Base-by-base conservation (phyloP, 768 basidiomycete genomes). In the Tricholoma furcatifolium region DNA sequence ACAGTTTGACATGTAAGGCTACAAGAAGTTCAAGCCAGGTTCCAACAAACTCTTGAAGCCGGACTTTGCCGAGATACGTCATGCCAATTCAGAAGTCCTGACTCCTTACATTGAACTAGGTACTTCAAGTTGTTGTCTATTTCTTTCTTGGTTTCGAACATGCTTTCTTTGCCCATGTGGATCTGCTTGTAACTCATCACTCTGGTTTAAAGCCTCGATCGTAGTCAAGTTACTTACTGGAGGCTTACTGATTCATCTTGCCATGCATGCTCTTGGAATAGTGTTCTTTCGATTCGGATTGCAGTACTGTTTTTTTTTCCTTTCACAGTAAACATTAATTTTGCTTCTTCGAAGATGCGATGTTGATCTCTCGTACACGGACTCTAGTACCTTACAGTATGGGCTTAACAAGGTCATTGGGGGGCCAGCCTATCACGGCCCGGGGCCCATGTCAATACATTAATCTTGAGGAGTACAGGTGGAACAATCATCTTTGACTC, bases 391-490 rank as follows among this genome's bases (percentile, higher is more conserved):
- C n/a, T n/a, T n/a, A n/a, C n/a, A n/a, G n/a, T n/a, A n/a, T n/a
- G n/a, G n/a, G n/a, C n/a, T n/a, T n/a, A n/a, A n/a, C n/a, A n/a
- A n/a, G n/a, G n/a, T n/a, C n/a, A n/a, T n/a, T n/a, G 64, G 7
- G 69, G 69, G n/a, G 65, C 67, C 4, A 68, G 68, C 56, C 67
- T 67, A 56, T 67, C 63, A 3, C 61, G 67, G n/a, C n/a, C n/a
- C n/a, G n/a, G n/a, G 36, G 69, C 70, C 47, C 63, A 60, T 35
- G 65, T 70, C 35, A 68, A 72, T 54, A 63, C 54, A 4, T 70
- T 68, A n/a, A n/a, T n/a, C 46, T 51, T 72, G 44, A 67, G 70
- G 47, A 60, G 69, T 24, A 66, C 63, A n/a, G 69, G 68, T n/a
- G 70, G 70, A 1, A 66, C 65, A 18, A 55, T 67, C 18, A 72